Evolutionary conservation across 129 eudicot genomes (phyloP).

Genomic region (Apium graveolens): DNA sequence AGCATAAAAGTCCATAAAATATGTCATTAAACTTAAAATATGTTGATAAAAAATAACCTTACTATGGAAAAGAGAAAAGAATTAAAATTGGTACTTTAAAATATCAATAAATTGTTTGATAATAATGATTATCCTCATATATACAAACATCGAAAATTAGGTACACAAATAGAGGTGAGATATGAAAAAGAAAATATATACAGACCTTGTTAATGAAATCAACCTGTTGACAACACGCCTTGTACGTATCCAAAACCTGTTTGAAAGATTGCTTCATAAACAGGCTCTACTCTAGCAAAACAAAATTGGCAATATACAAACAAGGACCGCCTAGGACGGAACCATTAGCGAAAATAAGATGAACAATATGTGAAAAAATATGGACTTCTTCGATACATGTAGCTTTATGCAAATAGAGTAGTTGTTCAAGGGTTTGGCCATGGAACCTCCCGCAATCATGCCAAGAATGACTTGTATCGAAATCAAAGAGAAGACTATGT

Average conservation of each 20-base stretch:
- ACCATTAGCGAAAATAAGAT: background rate
- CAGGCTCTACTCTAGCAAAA: too few species aligned
- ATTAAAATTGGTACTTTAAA: too few species aligned
- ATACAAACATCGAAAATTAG: too few species aligned
- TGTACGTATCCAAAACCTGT: constrained; percentile 10
- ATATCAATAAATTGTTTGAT: too few species aligned
- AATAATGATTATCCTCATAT: too few species aligned
- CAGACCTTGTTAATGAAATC: background rate
- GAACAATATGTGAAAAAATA: background rate
- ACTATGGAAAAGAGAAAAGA: too few species aligned
- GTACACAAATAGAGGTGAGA: too few species aligned
- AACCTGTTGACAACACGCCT: constrained; percentile 11
- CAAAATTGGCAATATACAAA: background rate
- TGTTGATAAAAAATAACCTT: too few species aligned
- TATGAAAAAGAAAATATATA: too few species aligned
- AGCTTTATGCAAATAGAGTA: background rate
- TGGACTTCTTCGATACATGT: background rate
- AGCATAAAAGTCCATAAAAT: too few species aligned
- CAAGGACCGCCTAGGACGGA: background rate
- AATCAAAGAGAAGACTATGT: background rate
- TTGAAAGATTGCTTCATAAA: too few species aligned
- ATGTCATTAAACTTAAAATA: too few species aligned
- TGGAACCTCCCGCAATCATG: background rate
- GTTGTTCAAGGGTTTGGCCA: background rate
- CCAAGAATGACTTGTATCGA: background rate